Percentiles rank a stretch among this genome's conserved stretches.
These are phyloP conservation scores for Larix kaempferi DNA, from an alignment of 75 land plant species.

Conservation along the genomic window DNA sequence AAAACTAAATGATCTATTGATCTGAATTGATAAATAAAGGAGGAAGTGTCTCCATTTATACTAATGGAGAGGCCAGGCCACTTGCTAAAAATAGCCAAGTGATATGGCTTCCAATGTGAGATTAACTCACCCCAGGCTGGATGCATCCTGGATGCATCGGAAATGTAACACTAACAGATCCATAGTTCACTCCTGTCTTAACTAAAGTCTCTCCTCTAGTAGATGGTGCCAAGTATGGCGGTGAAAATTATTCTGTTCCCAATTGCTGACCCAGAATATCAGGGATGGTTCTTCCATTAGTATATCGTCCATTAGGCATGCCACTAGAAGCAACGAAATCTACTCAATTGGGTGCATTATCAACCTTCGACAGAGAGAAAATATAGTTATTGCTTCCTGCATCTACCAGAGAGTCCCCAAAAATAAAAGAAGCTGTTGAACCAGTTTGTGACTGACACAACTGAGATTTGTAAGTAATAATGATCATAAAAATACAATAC, in stretches of 20 bases:
- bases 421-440: constrained; percentile 15
- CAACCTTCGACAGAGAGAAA: constrained; percentile 1
- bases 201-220: constrained; percentile 18
- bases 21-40: no score
- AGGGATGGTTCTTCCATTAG: constrained; percentile 34
- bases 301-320: constrained; percentile 27
- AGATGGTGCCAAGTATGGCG: constrained; percentile 18
- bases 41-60: no score
- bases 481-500: no score
- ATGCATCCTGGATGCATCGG: no score
- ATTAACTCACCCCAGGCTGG: no score
- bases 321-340: constrained; percentile 14
- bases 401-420: constrained; percentile 28
- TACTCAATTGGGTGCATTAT: constrained; percentile 20
- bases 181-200: constrained; percentile 74
- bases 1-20: no score
- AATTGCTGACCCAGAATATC: constrained; percentile 34
- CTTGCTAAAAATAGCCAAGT: no score
- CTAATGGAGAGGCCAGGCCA: no score
- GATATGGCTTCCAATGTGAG: no score
- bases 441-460: no score
- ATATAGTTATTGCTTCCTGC: constrained; percentile 23
- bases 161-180: no score
- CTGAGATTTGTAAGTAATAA: no score
- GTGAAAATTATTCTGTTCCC: constrained; percentile 50